Conservation (phyloP, 192 early-diverging fungal genomes). For the Chytriomyces confervae region DNA sequence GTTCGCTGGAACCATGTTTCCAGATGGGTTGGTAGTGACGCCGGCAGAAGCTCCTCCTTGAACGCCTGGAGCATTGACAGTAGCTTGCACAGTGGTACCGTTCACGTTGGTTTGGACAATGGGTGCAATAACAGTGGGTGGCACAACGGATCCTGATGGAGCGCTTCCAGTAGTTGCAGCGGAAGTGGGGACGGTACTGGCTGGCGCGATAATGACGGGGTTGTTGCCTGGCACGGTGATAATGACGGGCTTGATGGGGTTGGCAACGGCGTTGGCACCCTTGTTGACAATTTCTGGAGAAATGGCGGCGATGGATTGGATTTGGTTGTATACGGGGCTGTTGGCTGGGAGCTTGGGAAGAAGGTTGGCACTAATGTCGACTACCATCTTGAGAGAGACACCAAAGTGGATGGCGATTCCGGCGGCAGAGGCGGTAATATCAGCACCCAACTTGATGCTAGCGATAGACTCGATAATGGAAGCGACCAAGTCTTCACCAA, state of each 20-base stretch:
- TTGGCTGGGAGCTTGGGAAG: background rate
- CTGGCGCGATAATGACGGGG: background rate
- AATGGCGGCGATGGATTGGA: background rate
- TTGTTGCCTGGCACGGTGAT: background rate
- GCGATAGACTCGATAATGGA: background rate
- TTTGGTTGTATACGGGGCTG: conserved; percentile 1
- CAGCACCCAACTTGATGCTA: background rate
- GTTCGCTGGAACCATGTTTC: no score
- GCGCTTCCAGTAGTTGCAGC: background rate
- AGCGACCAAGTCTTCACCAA: background rate
- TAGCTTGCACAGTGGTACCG: background rate
- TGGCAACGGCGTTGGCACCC: background rate
- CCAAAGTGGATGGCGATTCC: background rate
- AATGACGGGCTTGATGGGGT: background rate
- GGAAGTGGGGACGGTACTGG: background rate
- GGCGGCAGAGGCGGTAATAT: background rate
- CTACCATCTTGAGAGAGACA: background rate
- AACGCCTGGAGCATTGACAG: background rate
- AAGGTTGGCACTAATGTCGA: background rate
- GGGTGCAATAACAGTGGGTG: background rate
- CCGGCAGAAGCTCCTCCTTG: background rate
- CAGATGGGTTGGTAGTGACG: no score
- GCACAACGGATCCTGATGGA: background rate
- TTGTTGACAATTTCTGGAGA: background rate
- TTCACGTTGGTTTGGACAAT: background rate